Percentiles rank a stretch among this genome's conserved stretches.
phyloP scores from a whole-genome alignment of 495 filamentous ascomycete genomes.

The Physcia stellaris region DNA sequence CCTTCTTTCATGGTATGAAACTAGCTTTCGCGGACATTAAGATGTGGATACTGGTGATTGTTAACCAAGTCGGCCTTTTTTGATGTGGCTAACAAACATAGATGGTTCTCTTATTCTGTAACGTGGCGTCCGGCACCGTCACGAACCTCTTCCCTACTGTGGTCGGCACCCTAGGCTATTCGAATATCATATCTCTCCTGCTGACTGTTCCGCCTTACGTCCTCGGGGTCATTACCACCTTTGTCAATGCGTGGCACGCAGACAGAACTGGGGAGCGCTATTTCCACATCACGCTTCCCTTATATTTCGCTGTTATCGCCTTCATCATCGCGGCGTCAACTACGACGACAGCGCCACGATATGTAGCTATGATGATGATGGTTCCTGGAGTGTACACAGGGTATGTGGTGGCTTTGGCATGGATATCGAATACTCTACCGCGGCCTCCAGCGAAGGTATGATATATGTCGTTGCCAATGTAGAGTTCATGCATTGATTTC shows the following conservation, averaged over 20 bases:
- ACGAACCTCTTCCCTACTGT: slow-evolving; percentile 90
- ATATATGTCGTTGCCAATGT: slow-evolving; percentile 54
- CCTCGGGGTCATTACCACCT: slow-evolving; percentile 55
- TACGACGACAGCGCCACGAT: slow-evolving; percentile 48
- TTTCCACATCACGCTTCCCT: slow-evolving; percentile 56
- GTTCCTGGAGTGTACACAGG: slow-evolving; percentile 36
- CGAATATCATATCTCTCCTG: slow-evolving; percentile 53
- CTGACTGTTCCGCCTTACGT: slow-evolving; percentile 68
- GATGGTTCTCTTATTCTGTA: slow-evolving; percentile 55
- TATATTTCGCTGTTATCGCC: slow-evolving; percentile 53
- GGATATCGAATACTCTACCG: slow-evolving; percentile 69
- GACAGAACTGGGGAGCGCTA: slow-evolving; percentile 70
- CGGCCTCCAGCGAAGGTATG: slow-evolving; percentile 60
- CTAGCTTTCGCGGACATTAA: slow-evolving; percentile 61
- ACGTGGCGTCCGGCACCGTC: slow-evolving; percentile 56
- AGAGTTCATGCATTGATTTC: neutral
- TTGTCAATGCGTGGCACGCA: slow-evolving; percentile 63
- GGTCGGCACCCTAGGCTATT: slow-evolving; percentile 57
- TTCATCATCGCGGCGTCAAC: slow-evolving; percentile 69
- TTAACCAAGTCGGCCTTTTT: neutral
- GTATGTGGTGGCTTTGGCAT: slow-evolving; percentile 61
- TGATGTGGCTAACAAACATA: slow-evolving; percentile 16
- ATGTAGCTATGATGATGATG: slow-evolving; percentile 80
- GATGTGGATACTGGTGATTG: slow-evolving; percentile 52
- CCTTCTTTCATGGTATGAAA: slow-evolving; percentile 52